A percentile compares a stretch with the other conserved stretches of the same genome.
phyloP scores from a whole-genome alignment of 2,329 filamentous ascomycete species.

The Neopestalotiopsis sp. region DNA sequence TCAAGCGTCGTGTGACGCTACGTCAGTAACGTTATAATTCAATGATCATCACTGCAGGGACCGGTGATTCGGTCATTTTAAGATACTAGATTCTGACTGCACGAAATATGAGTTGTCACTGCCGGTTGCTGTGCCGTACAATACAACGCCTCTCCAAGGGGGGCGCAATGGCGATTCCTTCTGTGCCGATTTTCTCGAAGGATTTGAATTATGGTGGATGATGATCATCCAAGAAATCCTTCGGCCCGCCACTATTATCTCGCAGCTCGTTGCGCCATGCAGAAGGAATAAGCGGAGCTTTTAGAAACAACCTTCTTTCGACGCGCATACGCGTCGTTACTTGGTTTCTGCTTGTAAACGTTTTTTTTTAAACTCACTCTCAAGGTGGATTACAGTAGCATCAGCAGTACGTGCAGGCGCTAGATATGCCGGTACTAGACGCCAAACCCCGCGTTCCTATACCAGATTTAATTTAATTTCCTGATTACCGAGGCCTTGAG shows the following conservation, averaged over 20 bases:
- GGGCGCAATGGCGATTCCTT: not conserved
- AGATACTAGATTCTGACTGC: not conserved
- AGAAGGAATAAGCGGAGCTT: not conserved
- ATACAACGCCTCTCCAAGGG: not conserved
- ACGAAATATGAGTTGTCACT: not conserved
- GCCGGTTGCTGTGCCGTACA: not conserved
- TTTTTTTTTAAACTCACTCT: not conserved
- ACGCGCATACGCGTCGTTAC: slow-evolving; percentile 8
- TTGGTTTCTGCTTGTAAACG: not conserved
- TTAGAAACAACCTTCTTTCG: slow-evolving; percentile 5
- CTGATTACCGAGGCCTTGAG: not conserved
- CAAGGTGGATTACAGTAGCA: not conserved
- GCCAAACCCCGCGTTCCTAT: not conserved
- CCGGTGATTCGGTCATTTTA: not conserved
- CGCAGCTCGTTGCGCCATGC: not conserved
- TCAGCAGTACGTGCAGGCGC: not conserved
- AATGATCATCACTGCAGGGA: slow-evolving; percentile 4
- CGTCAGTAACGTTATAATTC: not conserved
- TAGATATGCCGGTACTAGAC: not conserved
- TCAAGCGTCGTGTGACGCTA: not conserved
- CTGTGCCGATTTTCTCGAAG: not conserved
- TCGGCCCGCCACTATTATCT: not conserved
- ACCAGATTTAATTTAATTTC: not conserved
- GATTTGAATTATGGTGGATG: not conserved
- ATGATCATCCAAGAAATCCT: not conserved